Percentiles rank a stretch among this genome's conserved stretches.
Evolutionary conservation across 2,329 filamentous ascomycete species (phyloP).

Genomic region (Diaporthe ampelina): DNA sequence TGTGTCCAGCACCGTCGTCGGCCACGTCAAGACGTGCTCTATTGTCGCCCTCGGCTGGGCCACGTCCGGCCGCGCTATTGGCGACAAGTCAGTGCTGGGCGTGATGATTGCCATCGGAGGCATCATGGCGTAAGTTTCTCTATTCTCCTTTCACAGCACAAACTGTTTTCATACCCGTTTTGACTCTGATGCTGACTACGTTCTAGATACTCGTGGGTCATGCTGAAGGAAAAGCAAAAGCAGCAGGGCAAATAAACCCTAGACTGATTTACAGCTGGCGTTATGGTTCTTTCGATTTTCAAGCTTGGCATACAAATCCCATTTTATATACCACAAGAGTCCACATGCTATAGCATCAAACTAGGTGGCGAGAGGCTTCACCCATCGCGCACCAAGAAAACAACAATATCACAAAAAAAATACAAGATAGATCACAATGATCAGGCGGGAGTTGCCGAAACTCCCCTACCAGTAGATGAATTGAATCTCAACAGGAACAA

Average conservation of each 20-base stretch:
- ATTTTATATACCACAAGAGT: constrained; percentile 6
- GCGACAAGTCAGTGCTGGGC: constrained; percentile 68
- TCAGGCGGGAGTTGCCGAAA: background rate
- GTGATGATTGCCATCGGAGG: constrained; percentile 69
- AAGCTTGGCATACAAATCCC: background rate
- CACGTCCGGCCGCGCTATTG: constrained; percentile 66
- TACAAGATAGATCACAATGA: background rate
- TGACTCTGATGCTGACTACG: constrained; percentile 28
- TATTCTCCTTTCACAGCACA: background rate
- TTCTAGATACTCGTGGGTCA: constrained; percentile 61
- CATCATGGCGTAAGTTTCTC: constrained; percentile 67
- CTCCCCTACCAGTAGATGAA: background rate
- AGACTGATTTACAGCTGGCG: too few relatives aligned
- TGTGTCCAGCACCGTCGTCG: constrained; percentile 75
- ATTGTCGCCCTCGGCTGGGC: constrained; percentile 76
- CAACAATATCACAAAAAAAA: background rate
- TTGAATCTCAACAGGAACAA: background rate
- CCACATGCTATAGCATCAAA: background rate
- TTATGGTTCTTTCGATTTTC: background rate
- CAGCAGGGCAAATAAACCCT: constrained; percentile 40
- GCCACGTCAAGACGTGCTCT: constrained; percentile 75
- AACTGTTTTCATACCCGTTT: too few relatives aligned
- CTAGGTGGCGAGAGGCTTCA: background rate
- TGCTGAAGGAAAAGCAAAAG: constrained; percentile 59
- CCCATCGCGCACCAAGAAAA: background rate